These are phyloP conservation scores for Hypoxylon sp. DNA, from an alignment of 2,329 filamentous ascomycete species.

Conservation along the genomic window DNA sequence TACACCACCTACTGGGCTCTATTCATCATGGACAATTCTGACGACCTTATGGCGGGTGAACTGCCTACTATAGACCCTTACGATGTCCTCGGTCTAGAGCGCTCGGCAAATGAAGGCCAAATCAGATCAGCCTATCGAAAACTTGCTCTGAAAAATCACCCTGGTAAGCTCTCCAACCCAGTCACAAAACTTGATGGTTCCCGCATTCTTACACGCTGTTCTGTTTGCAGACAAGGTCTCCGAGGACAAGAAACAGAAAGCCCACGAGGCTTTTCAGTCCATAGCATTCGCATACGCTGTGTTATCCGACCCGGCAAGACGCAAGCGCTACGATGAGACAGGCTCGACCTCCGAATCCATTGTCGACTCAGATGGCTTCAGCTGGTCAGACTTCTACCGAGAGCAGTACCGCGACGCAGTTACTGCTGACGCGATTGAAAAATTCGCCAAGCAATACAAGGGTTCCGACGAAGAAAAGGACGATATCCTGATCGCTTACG, in stretches of 20 bases:
- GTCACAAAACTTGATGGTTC: background rate
- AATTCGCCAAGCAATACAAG: constrained; percentile 84
- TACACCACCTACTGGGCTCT: constrained; percentile 27
- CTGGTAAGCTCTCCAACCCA: constrained; percentile 67
- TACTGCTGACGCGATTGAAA: constrained; percentile 78
- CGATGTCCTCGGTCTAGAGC: constrained; percentile 78
- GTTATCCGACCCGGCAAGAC: constrained; percentile 83
- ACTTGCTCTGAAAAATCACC: constrained; percentile 87
- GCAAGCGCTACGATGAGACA: constrained; percentile 88
- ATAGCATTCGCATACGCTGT: constrained; percentile 95
- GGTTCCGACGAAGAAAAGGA: constrained; percentile 85
- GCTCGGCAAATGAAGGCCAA: constrained; percentile 78
- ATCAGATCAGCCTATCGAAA: constrained; percentile 94
- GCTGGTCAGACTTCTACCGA: constrained; percentile 91
- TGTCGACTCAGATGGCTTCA: constrained; percentile 82
- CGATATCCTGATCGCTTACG: constrained; percentile 83
- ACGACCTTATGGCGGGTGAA: constrained; percentile 67
- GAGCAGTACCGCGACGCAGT: constrained; percentile 85
- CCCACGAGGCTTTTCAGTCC: constrained; percentile 86
- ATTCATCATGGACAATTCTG: constrained; percentile 60
- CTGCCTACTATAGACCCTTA: constrained; percentile 82
- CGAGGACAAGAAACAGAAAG: constrained; percentile 74
- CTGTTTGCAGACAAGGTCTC: constrained; percentile 77
- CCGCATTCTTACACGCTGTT: constrained; percentile 18
- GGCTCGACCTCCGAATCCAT: constrained; percentile 89